Conservation (phyloP, 345 rosid species). For the Populus davidiana region DNA sequence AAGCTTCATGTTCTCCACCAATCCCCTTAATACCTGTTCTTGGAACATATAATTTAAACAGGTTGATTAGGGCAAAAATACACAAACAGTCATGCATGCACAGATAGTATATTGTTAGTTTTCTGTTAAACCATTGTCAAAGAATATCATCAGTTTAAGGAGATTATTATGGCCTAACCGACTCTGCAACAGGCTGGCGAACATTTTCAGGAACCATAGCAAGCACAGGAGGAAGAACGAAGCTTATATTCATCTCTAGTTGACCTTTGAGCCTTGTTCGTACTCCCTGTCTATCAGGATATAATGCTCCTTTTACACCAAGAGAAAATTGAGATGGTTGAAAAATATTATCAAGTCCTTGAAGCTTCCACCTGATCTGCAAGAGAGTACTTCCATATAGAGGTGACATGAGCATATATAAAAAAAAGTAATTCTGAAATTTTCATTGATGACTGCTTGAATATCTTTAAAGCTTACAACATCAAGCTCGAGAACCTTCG, state of each 20-base stretch:
- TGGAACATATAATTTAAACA: neutral
- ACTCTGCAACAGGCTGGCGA: constrained; percentile 51
- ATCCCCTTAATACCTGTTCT: constrained; percentile 53
- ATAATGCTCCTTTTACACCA: constrained; percentile 63
- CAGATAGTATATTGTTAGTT: neutral
- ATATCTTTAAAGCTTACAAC: constrained; percentile 47
- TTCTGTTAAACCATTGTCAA: neutral
- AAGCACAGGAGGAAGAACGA: constrained; percentile 70
- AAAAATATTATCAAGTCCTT: constrained; percentile 56
- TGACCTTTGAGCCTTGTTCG: constrained; percentile 68
- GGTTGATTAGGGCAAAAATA: neutral
- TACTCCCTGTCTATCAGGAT: constrained; percentile 48
- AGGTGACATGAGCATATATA: neutral
- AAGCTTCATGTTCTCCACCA: constrained; percentile 77
- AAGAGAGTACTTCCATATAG: constrained; percentile 13
- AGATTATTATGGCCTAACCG: constrained; percentile 36
- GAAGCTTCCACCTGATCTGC: constrained; percentile 81
- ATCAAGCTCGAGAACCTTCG: constrained; percentile 69
- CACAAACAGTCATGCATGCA: no score
- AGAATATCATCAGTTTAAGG: neutral
- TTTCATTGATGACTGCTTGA: neutral
- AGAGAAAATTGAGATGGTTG: constrained; percentile 66
- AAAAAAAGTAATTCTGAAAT: neutral
- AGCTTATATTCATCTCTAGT: constrained; percentile 68
- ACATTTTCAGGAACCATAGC: constrained; percentile 68